phyloP scores from a whole-genome alignment of 441 rosid genomes.

The Erodium moschatum region DNA sequence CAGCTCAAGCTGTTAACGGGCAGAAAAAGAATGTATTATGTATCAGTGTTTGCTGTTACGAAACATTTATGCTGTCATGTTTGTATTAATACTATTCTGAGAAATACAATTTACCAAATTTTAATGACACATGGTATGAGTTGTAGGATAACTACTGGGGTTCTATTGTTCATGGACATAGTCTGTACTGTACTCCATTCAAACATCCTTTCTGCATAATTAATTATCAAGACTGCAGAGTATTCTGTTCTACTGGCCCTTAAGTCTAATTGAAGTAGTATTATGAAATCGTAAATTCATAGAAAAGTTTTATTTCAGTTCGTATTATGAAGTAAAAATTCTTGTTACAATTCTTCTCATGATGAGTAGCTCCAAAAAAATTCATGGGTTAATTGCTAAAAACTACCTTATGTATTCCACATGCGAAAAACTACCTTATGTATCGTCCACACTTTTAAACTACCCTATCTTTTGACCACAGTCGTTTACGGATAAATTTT shows the following conservation, averaged over 20 bases:
- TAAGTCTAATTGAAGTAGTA: background rate
- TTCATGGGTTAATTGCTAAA: too few species aligned
- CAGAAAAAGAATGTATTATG: conserved; percentile 7
- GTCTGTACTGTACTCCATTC: background rate
- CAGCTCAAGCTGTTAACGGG: conserved; percentile 61
- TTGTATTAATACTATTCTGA: background rate
- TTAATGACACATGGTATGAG: background rate
- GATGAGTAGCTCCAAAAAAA: background rate
- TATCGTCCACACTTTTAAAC: too few species aligned
- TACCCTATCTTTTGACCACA: too few species aligned
- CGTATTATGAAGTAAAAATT: background rate
- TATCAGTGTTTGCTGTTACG: background rate
- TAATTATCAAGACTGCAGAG: background rate
- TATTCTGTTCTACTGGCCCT: background rate
- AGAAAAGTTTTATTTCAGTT: background rate
- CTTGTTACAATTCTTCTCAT: background rate
- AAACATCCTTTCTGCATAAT: background rate
- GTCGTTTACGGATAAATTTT: too few species aligned
- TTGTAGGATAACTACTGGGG: background rate
- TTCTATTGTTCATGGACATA: conserved; percentile 3
- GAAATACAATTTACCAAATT: background rate
- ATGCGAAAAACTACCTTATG: too few species aligned
- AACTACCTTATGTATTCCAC: too few species aligned
- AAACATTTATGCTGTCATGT: background rate
- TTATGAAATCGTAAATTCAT: background rate